A percentile compares a stretch with the other conserved stretches of the same genome.
Evolutionary conservation across 176 grass and related monocot genomes (phyloP).

Genomic region (Oryza brachyantha): DNA sequence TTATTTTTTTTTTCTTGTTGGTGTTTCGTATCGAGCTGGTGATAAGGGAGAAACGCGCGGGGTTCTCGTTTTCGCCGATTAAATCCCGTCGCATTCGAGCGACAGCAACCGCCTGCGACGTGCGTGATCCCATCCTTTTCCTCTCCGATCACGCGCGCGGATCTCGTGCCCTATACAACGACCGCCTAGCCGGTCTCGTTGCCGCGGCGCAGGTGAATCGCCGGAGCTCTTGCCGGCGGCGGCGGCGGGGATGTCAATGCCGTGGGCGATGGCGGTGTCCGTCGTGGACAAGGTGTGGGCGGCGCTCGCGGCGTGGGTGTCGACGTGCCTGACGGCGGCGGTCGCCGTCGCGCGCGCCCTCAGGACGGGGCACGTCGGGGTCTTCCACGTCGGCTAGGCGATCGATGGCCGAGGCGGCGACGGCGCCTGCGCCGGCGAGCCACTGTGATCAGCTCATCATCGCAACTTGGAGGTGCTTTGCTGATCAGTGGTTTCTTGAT

Average conservation of each 20-base stretch:
- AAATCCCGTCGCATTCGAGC: constrained; percentile 7
- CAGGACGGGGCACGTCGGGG: constrained; percentile 37
- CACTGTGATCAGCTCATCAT: background rate
- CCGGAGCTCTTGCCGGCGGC: background rate
- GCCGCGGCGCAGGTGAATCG: too few species aligned
- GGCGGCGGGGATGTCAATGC: constrained; percentile 48
- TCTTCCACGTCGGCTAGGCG: constrained; percentile 41
- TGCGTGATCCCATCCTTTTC: background rate
- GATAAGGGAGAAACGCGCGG: background rate
- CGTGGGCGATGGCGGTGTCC: constrained; percentile 50
- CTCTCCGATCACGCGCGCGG: constrained; percentile 1
- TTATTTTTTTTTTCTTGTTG: background rate
- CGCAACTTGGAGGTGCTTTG: background rate
- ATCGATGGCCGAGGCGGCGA: background rate
- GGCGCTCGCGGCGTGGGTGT: constrained; percentile 60
- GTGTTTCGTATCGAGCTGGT: background rate
- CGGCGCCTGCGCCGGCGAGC: too few species aligned
- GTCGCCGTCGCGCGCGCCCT: constrained; percentile 55
- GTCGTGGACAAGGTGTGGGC: constrained; percentile 59
- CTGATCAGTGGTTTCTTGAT: background rate
- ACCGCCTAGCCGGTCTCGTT: constrained; percentile 24
- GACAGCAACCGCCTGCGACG: constrained; percentile 9
- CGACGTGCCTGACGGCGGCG: constrained; percentile 57
- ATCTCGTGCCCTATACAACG: constrained; percentile 6
- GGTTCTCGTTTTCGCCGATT: constrained; percentile 22